Conservation (phyloP, 768 basidiomycete genomes). For the Pleurotus tuber-regium region DNA sequence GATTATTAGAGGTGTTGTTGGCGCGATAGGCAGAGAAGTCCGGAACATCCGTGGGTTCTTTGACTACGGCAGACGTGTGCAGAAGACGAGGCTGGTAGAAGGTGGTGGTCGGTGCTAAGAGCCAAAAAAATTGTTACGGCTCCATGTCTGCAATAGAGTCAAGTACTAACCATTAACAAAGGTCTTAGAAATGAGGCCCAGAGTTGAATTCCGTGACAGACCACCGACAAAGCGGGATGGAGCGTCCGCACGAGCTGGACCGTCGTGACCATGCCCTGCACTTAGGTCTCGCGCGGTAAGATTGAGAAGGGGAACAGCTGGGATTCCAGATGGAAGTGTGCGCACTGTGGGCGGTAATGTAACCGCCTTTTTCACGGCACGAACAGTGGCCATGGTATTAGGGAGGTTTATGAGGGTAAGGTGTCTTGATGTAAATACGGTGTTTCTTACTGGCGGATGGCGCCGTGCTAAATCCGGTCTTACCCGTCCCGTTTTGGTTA, state of each 20-base stretch:
- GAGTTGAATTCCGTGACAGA: constrained; percentile 39
- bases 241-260: constrained; percentile 59
- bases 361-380: constrained; percentile 78
- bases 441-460: constrained; percentile 6
- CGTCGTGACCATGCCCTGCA: constrained; percentile 54
- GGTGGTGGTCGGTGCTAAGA: constrained; percentile 50
- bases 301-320: constrained; percentile 72
- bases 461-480: constrained; percentile 17
- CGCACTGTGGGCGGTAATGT: constrained; percentile 81
- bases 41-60: constrained; percentile 80
- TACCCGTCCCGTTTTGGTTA: constrained; percentile 43
- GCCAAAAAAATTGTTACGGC: not conserved
- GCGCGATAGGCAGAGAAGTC: constrained; percentile 84
- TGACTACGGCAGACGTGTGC: constrained; percentile 69
- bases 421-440: constrained; percentile 24
- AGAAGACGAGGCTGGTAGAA: constrained; percentile 67
- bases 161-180: constrained; percentile 57
- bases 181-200: constrained; percentile 64
- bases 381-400: constrained; percentile 62
- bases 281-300: constrained; percentile 64
- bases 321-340: constrained; percentile 76
- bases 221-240: constrained; percentile 66
- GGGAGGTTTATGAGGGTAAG: constrained; percentile 27
- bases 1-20: constrained; percentile 61
- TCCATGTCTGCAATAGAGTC: not conserved